phyloP scores from a whole-genome alignment of 257 asterid genomes.

The Schizonepeta tenuifolia region DNA sequence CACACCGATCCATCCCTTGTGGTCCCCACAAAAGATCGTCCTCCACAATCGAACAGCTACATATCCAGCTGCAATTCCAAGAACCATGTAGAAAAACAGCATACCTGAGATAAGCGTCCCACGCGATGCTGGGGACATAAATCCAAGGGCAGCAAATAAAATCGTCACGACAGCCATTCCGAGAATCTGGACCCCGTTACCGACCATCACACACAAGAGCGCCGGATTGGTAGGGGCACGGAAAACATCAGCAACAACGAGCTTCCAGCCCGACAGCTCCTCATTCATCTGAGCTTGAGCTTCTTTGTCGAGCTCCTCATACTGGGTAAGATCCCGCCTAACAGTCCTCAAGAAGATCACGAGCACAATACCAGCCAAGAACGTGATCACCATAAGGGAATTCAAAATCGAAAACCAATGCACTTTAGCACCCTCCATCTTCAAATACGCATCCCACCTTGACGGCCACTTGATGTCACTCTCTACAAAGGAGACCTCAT shows the following conservation, averaged over 20 bases:
- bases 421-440: constrained; percentile 91
- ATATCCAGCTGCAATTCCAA: constrained; percentile 80
- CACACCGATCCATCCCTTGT: constrained; percentile 77
- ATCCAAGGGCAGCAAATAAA: constrained; percentile 82
- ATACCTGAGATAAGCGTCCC: constrained; percentile 78
- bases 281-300: constrained; percentile 94
- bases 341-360: constrained; percentile 84
- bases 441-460: constrained; percentile 87
- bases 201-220: constrained; percentile 83
- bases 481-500: constrained; percentile 74
- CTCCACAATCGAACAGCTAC: constrained; percentile 84
- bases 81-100: constrained; percentile 81
- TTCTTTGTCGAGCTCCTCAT: constrained; percentile 87
- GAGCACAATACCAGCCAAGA: constrained; percentile 86
- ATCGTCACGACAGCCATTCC: constrained; percentile 87
- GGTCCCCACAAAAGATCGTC: constrained; percentile 68
- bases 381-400: constrained; percentile 88
- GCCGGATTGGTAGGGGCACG: constrained; percentile 73
- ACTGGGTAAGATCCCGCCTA: constrained; percentile 75
- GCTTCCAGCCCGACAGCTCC: constrained; percentile 89
- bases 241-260: constrained; percentile 80
- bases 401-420: constrained; percentile 87
- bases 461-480: constrained; percentile 90
- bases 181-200: constrained; percentile 81
- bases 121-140: constrained; percentile 92